Evolutionary conservation across 2,329 filamentous ascomycete genomes (phyloP).

Genomic region (Penicillium sp.): DNA sequence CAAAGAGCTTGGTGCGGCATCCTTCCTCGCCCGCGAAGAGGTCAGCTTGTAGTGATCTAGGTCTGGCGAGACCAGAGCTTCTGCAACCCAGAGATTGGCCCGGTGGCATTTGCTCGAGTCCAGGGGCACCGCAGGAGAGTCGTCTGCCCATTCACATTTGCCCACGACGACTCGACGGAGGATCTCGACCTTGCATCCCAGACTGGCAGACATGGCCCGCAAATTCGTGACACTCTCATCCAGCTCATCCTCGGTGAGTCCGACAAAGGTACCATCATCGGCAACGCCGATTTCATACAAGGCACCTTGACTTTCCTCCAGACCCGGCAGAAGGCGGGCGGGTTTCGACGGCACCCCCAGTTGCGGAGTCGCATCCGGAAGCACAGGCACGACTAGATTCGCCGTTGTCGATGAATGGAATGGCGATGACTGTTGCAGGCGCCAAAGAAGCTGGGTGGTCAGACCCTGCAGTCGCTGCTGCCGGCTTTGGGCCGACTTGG

Average conservation of each 20-base stretch:
- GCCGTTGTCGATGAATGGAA: constrained; percentile 77
- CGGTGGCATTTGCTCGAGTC: constrained; percentile 23
- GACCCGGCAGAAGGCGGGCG: constrained; percentile 58
- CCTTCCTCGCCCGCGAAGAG: constrained; percentile 5
- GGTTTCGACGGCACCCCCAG: constrained; percentile 52
- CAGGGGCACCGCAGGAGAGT: constrained; percentile 15
- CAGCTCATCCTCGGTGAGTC: constrained; percentile 83
- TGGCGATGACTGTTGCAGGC: constrained; percentile 87
- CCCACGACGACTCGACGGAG: constrained; percentile 78
- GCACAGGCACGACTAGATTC: constrained; percentile 65
- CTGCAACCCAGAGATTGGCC: constrained; percentile 74
- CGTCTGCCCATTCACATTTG: constrained; percentile 58
- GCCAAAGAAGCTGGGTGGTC: constrained; percentile 91
- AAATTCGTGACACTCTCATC: constrained; percentile 83
- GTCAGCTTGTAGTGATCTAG: constrained; percentile 42
- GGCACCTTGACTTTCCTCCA: constrained; percentile 89
- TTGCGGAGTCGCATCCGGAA: constrained; percentile 60
- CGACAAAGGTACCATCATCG: constrained; percentile 86
- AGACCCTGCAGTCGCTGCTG: constrained; percentile 83
- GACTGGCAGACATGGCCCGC: constrained; percentile 81
- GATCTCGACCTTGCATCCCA: constrained; percentile 80
- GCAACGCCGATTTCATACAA: constrained; percentile 95
- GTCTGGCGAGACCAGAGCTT: constrained; percentile 78
- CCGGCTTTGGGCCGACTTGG: constrained; percentile 60
- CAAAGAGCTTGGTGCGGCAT: neutral